These are phyloP conservation scores for Aurantiochytrium sp. DNA, from an alignment of 108 stramenopile species.

Conservation along the genomic window DNA sequence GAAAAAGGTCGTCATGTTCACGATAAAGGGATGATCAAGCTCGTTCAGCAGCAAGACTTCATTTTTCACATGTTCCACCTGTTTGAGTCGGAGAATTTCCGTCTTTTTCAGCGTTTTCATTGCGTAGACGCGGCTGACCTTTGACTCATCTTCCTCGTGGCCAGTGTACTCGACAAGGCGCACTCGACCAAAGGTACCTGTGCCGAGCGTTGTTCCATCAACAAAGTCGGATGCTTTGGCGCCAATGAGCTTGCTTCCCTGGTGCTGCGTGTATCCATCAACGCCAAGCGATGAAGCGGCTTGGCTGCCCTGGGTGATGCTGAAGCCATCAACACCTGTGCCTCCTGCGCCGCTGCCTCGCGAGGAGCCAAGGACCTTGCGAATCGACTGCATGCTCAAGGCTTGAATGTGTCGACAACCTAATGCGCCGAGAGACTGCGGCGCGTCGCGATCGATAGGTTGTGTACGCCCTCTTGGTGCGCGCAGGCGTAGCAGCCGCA, in stretches of 20 bases:
- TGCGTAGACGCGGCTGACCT: slow-evolving; percentile 45
- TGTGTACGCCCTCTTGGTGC: too few relatives aligned
- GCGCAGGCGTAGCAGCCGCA: too few relatives aligned
- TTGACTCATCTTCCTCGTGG: background rate
- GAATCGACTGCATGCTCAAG: background rate
- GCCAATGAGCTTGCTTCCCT: background rate
- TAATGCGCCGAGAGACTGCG: too few relatives aligned
- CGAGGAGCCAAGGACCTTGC: background rate
- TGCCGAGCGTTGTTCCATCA: slow-evolving; percentile 39
- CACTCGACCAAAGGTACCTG: slow-evolving; percentile 51
- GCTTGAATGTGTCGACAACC: background rate
- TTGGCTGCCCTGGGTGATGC: background rate
- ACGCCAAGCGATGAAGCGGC: too few relatives aligned
- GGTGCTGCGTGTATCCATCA: too few relatives aligned
- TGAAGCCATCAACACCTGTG: background rate
- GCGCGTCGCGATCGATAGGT: too few relatives aligned
- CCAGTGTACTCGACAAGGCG: slow-evolving; percentile 31
- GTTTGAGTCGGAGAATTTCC: slow-evolving; percentile 9
- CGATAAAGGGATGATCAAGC: slow-evolving; percentile 82
- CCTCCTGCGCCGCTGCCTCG: background rate
- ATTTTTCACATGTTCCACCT: slow-evolving; percentile 68
- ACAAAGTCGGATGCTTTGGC: slow-evolving; percentile 30
- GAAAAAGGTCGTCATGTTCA: slow-evolving; percentile 73
- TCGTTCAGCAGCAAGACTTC: slow-evolving; percentile 54
- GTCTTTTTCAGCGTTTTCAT: slow-evolving; percentile 75